Evolutionary conservation across 176 grass and related monocot genomes (phyloP), one percentile per base, ranked within the genome.

Genomic region (Hyparrhenia diplandra): DNA sequence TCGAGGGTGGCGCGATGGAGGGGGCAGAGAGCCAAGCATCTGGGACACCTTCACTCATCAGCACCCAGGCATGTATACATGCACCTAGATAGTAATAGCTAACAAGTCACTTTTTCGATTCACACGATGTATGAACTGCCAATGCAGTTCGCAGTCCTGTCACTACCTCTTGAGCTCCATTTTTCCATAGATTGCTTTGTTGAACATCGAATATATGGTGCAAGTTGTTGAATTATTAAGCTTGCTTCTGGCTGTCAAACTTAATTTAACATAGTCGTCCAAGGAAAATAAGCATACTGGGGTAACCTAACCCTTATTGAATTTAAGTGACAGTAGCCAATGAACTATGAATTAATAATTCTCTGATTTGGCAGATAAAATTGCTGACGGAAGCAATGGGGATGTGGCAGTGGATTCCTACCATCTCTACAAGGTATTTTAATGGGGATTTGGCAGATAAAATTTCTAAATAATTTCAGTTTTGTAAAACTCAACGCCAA

Each of bases 401-500:
- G 87, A 93, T 69, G 81, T 93, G 28, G 91, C 91, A 13, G 84
- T 78, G 9, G 82, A 90, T 29, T 93, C 85, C 9, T 93, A 87
- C 57, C 87, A 88, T 82, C 81, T 75, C 45, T 88, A 93, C 65
- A 90, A 90, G 91, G 91, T n/a, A n/a, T n/a, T n/a, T n/a, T n/a
- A n/a, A n/a, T n/a, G n/a, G n/a, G n/a, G n/a, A n/a, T n/a, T n/a
- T n/a, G n/a, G n/a, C n/a, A n/a, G n/a, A n/a, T n/a, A n/a, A n/a
- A n/a, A n/a, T n/a, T n/a, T n/a, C n/a, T n/a, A n/a, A n/a, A n/a
- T n/a, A n/a, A n/a, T n/a, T n/a, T n/a, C n/a, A n/a, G n/a, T n/a
- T 10, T 13, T 59, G 4, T 59, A 25, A 12, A 5, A 59, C 57
- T 58, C 54, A 24, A 2, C 10, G 8, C 18, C 1, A 4, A 1